phyloP scores from a whole-genome alignment of 257 asterid genomes.

The Nicotiana noctiflora region DNA sequence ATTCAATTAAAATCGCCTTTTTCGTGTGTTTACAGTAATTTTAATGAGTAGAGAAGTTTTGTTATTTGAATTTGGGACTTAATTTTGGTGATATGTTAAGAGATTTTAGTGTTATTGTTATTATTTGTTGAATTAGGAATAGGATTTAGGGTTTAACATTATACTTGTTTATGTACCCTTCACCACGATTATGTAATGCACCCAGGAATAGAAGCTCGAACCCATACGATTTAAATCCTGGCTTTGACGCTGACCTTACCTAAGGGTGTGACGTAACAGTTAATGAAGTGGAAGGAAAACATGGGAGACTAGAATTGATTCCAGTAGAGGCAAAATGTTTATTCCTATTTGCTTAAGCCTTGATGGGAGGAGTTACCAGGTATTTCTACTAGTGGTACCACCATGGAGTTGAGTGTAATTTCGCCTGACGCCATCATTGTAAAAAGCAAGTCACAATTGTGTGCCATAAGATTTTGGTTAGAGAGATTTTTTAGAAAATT shows the following conservation, averaged over 20 bases:
- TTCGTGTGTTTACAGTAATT: neutral
- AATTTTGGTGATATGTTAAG: neutral
- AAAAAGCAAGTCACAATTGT: too few species aligned
- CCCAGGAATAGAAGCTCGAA: too few species aligned
- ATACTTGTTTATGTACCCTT: neutral
- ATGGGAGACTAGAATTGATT: neutral
- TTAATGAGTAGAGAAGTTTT: neutral
- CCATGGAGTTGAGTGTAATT: too few species aligned
- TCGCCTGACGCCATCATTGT: too few species aligned
- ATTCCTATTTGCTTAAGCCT: neutral
- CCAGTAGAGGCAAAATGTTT: neutral
- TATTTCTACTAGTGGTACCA: neutral
- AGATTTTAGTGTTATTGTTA: neutral
- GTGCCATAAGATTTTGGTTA: neutral
- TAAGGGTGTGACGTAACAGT: neutral
- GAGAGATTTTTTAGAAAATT: neutral
- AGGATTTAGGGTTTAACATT: neutral
- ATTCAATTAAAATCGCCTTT: neutral
- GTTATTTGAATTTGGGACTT: neutral
- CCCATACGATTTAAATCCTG: too few species aligned
- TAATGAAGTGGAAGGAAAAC: neutral
- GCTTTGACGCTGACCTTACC: too few species aligned
- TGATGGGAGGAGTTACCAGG: neutral
- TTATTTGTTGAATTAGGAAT: neutral
- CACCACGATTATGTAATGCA: neutral